Evolutionary conservation across 1,139 yeast genomes (phyloP).

Genomic region (Sugiyamaella paludigena): DNA sequence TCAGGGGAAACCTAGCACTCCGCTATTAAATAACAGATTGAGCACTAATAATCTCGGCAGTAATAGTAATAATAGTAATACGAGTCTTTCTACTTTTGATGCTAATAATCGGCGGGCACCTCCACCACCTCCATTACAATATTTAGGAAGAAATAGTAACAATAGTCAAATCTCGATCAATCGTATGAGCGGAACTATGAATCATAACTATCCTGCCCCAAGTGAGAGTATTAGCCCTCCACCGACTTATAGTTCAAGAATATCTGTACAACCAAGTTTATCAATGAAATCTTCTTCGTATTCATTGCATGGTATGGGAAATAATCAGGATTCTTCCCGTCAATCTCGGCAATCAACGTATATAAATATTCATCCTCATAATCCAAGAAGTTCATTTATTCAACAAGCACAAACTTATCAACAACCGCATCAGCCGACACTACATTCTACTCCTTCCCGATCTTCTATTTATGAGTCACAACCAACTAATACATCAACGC

Average conservation of each 20-base stretch:
- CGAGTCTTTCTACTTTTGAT: conserved; percentile 1
- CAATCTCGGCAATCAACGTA: conserved; percentile 6
- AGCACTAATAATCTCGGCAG: no score
- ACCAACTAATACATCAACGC: conserved; percentile 1
- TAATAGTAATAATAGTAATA: neutral
- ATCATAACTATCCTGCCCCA: neutral
- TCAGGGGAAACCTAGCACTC: neutral
- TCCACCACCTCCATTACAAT: conserved; percentile 6
- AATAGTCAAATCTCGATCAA: neutral
- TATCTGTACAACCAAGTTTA: neutral
- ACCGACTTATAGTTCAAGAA: neutral
- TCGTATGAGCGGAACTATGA: neutral
- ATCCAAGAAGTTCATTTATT: neutral
- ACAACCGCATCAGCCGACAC: neutral
- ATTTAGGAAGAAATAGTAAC: neutral
- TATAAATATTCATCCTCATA: conserved; percentile 11
- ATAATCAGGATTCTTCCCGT: neutral
- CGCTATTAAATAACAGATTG: neutral
- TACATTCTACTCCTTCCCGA: neutral
- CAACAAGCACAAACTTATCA: no score
- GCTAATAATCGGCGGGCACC: conserved; percentile 4
- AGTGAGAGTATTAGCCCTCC: neutral
- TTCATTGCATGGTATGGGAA: neutral
- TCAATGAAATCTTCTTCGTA: neutral
- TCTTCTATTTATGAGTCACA: neutral